Percentiles rank a stretch among this genome's conserved stretches.
These are phyloP conservation scores for Candida sakaeoensis DNA, from an alignment of 805 yeast genomes.

Conservation along the genomic window DNA sequence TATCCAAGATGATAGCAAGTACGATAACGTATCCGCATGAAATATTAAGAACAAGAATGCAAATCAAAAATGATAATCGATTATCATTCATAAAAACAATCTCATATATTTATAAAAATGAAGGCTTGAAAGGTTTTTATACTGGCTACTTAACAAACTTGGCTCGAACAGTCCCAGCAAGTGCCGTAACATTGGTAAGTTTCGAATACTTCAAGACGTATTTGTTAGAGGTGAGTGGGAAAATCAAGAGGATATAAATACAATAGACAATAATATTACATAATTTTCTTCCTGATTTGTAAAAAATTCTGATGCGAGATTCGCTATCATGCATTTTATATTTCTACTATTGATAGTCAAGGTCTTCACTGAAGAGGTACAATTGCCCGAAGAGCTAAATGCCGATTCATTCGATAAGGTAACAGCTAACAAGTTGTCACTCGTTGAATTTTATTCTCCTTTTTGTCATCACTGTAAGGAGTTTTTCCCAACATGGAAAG, in stretches of 20 bases:
- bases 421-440: conserved; percentile 54
- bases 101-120: conserved; percentile 48
- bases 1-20: conserved; percentile 86
- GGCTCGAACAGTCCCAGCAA: conserved; percentile 88
- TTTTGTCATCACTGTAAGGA: conserved; percentile 78
- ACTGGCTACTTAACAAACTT: conserved; percentile 85
- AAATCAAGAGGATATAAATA: conserved; percentile 6
- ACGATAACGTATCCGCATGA: conserved; percentile 94
- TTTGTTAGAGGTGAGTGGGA: conserved; percentile 35
- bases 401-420: conserved; percentile 46
- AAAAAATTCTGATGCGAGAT: neutral
- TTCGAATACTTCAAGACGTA: conserved; percentile 75
- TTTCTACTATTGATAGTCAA: conserved; percentile 1
- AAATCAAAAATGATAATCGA: conserved; percentile 40
- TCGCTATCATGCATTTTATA: neutral
- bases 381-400: conserved; percentile 51
- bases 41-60: conserved; percentile 87
- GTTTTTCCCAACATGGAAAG: conserved; percentile 81
- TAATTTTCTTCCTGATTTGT: neutral
- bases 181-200: conserved; percentile 91
- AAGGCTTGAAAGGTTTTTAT: conserved; percentile 81
- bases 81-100: conserved; percentile 28
- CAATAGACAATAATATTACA: neutral
- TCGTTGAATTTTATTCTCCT: conserved; percentile 90
- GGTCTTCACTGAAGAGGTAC: neutral